Conservation (phyloP, 2,329 filamentous ascomycete genomes). For the Talaromyces rugulosus region DNA sequence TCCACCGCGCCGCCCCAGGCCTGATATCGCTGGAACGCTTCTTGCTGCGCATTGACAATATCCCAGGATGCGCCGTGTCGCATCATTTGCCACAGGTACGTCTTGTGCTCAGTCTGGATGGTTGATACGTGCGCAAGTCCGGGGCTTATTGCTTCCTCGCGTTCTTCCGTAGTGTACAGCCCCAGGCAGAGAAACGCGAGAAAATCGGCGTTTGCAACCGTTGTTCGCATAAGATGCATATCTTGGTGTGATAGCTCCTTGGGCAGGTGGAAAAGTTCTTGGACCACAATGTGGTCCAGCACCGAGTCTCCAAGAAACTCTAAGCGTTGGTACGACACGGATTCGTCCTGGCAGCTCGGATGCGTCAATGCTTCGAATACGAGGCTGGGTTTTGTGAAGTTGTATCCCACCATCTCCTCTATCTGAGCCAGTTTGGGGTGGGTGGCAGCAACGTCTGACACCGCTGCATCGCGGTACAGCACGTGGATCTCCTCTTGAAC, state of each 20-base stretch:
- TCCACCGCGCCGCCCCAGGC: slow-evolving; percentile 48
- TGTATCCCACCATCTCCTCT: slow-evolving; percentile 66
- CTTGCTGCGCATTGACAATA: slow-evolving; percentile 46
- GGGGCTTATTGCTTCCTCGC: slow-evolving; percentile 12
- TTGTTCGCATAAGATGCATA: slow-evolving; percentile 75
- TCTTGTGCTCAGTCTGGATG: slow-evolving; percentile 18
- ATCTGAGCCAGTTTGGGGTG: slow-evolving; percentile 44
- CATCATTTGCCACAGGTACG: slow-evolving; percentile 67
- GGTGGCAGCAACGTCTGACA: slow-evolving; percentile 32
- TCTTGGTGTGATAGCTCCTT: slow-evolving; percentile 47
- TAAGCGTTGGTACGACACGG: slow-evolving; percentile 65
- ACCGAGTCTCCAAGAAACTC: slow-evolving; percentile 87
- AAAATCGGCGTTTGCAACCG: slow-evolving; percentile 75
- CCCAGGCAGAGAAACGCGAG: slow-evolving; percentile 73
- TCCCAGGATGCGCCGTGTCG: slow-evolving; percentile 49
- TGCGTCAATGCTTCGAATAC: slow-evolving; percentile 80
- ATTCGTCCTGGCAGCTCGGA: slow-evolving; percentile 54
- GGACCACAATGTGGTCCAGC: slow-evolving; percentile 72
- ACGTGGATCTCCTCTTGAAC: slow-evolving; percentile 38
- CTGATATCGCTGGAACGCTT: slow-evolving; percentile 44
- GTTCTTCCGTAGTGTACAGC: slow-evolving; percentile 21
- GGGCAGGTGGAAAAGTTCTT: slow-evolving; percentile 49
- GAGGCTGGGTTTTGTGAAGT: slow-evolving; percentile 63
- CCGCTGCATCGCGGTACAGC: slow-evolving; percentile 43
- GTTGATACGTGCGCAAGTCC: slow-evolving; percentile 23